phyloP scores from a whole-genome alignment of 805 yeast species.

The Candida adriatica region DNA sequence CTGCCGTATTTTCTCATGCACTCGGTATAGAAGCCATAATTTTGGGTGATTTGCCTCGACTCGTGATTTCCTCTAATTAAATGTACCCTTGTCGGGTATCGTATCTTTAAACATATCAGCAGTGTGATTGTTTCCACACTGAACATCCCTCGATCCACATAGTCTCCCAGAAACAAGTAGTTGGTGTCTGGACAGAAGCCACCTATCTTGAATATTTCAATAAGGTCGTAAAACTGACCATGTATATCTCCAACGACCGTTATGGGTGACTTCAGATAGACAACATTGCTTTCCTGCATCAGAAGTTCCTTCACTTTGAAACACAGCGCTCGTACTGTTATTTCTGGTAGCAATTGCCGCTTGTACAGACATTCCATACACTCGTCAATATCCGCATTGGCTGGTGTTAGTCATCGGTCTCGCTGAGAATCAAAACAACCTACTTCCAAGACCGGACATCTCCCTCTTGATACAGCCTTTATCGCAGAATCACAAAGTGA shows the following conservation, averaged over 20 bases:
- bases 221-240: constrained; percentile 90
- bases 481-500: too few species aligned
- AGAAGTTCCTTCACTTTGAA: constrained; percentile 77
- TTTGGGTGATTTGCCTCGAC: constrained; percentile 92
- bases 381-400: constrained; percentile 46
- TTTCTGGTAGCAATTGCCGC: constrained; percentile 64
- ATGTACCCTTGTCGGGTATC: constrained; percentile 81
- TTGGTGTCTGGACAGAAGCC: constrained; percentile 92
- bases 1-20: constrained; percentile 84
- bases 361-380: constrained; percentile 61
- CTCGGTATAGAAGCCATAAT: constrained; percentile 95
- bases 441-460: neutral
- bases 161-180: constrained; percentile 89
- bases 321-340: constrained; percentile 65
- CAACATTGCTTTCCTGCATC: constrained; percentile 77
- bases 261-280: constrained; percentile 77
- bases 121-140: constrained; percentile 88
- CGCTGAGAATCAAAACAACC: neutral
- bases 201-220: constrained; percentile 90
- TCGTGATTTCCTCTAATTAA: constrained; percentile 94
- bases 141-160: constrained; percentile 93
- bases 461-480: neutral
- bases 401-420: neutral
- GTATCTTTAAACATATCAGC: constrained; percentile 71
- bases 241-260: constrained; percentile 97